A percentile compares a stretch with the other conserved stretches of the same genome.
These are phyloP conservation scores for Xylaria sp. DNA, from an alignment of 2,329 filamentous ascomycete genomes.

Conservation along the genomic window DNA sequence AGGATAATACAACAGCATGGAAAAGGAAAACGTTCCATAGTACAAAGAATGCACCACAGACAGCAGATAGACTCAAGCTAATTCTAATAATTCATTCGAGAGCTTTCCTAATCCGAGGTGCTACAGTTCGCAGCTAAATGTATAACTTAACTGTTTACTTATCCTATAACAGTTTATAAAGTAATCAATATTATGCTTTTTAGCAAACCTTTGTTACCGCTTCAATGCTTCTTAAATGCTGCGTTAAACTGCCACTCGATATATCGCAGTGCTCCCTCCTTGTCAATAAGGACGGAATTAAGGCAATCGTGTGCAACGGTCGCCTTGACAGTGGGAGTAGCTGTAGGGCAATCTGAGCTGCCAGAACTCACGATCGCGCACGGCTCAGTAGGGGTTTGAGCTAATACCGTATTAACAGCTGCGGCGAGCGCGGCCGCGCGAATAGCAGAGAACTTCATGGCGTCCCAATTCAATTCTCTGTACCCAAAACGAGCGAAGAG, in stretches of 20 bases:
- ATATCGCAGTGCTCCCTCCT: constrained; percentile 53
- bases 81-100: no score
- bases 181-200: no score
- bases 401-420: constrained; percentile 24
- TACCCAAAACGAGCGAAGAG: constrained; percentile 27
- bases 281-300: constrained; percentile 54
- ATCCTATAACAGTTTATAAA: no score
- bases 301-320: constrained; percentile 54
- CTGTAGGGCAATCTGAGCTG: constrained; percentile 44
- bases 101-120: no score
- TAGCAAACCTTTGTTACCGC: no score
- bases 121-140: no score
- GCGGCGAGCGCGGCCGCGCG: constrained; percentile 33
- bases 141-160: no score
- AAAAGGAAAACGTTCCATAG: no score
- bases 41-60: no score
- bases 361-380: constrained; percentile 48
- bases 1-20: no score
- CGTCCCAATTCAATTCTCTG: constrained; percentile 11
- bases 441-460: constrained; percentile 37
- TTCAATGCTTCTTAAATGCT: constrained; percentile 53
- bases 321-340: constrained; percentile 52
- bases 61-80: no score
- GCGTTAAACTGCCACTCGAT: constrained; percentile 56
- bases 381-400: constrained; percentile 42